These are phyloP conservation scores for Thermothelomyces thermophilus DNA, from an alignment of 2,329 filamentous ascomycete genomes.

Conservation along the genomic window DNA sequence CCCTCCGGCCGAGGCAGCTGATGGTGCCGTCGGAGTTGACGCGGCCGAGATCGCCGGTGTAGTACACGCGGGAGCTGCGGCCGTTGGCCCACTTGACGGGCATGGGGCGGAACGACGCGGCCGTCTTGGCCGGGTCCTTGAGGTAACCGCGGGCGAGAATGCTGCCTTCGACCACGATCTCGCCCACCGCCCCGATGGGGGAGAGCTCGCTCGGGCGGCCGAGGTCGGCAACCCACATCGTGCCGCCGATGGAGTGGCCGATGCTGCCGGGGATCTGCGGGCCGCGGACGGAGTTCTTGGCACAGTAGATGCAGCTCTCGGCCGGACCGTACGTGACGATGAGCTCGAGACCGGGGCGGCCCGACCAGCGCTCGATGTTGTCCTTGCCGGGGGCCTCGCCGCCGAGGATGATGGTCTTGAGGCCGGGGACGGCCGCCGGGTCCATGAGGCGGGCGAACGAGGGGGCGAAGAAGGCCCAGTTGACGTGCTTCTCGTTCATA, in stretches of 20 bases:
- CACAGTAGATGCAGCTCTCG: conserved; percentile 17
- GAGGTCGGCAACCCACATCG: conserved; percentile 15
- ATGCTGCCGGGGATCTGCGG: conserved; percentile 12
- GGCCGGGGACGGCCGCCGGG: conserved; percentile 20
- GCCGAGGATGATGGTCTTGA: conserved; percentile 21
- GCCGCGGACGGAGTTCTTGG: conserved; percentile 4
- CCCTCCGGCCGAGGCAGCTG: conserved; percentile 22
- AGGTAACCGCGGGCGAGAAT: conserved; percentile 18
- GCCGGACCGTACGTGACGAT: conserved; percentile 21
- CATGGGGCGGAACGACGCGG: conserved; percentile 2
- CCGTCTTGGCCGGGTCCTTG: conserved; percentile 34
- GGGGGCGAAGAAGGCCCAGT: conserved; percentile 23
- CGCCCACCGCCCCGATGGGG: conserved; percentile 19
- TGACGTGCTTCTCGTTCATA: conserved; percentile 20
- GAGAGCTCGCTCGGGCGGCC: conserved; percentile 12
- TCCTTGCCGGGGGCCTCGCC: conserved; percentile 21
- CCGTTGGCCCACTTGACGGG: background rate
- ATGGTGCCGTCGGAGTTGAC: conserved; percentile 22
- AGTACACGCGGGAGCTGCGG: conserved; percentile 32
- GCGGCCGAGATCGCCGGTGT: conserved; percentile 31
- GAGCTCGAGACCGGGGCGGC: conserved; percentile 6
- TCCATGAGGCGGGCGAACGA: conserved; percentile 21
- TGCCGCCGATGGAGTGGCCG: conserved; percentile 4
- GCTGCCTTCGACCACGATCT: conserved; percentile 21
- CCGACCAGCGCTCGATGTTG: conserved; percentile 18